phyloP scores from a whole-genome alignment of 169 alveolate genomes.

The Eimeria necatrix region DNA sequence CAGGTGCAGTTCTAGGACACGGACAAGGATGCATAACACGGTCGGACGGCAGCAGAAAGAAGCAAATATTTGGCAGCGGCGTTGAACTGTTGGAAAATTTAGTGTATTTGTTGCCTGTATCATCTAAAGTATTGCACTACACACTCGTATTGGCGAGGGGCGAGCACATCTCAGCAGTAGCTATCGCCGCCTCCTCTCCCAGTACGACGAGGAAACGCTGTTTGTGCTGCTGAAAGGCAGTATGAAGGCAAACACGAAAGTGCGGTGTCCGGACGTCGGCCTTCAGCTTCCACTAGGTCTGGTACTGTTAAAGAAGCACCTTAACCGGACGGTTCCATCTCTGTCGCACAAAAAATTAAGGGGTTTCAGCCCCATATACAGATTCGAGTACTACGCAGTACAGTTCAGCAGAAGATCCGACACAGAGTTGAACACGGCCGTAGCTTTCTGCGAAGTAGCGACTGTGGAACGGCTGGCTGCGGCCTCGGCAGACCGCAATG shows the following conservation, averaged over 20 bases:
- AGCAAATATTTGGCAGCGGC: background rate
- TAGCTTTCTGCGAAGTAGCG: too few species aligned
- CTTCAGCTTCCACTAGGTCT: background rate
- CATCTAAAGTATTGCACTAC: background rate
- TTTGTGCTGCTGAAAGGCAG: background rate
- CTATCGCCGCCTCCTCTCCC: background rate
- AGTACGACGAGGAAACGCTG: background rate
- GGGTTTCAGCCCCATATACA: too few species aligned
- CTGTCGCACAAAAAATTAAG: too few species aligned
- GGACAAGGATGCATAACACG: too few species aligned
- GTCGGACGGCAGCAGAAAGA: constrained; percentile 1
- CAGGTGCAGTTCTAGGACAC: too few species aligned
- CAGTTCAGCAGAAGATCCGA: too few species aligned
- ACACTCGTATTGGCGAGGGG: background rate
- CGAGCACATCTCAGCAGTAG: constrained; percentile 3
- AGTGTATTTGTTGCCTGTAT: background rate
- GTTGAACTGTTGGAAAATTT: background rate
- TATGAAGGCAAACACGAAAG: background rate
- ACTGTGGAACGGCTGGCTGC: too few species aligned
- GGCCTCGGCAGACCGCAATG: too few species aligned
- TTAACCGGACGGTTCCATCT: constrained; percentile 7
- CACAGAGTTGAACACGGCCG: too few species aligned
- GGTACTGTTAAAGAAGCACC: background rate
- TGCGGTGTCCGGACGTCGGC: background rate
- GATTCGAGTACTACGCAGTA: too few species aligned